Evolutionary conservation across 495 filamentous ascomycete genomes (phyloP), one percentile per base, ranked within the genome.

Genomic region (Parathielavia appendiculata): DNA sequence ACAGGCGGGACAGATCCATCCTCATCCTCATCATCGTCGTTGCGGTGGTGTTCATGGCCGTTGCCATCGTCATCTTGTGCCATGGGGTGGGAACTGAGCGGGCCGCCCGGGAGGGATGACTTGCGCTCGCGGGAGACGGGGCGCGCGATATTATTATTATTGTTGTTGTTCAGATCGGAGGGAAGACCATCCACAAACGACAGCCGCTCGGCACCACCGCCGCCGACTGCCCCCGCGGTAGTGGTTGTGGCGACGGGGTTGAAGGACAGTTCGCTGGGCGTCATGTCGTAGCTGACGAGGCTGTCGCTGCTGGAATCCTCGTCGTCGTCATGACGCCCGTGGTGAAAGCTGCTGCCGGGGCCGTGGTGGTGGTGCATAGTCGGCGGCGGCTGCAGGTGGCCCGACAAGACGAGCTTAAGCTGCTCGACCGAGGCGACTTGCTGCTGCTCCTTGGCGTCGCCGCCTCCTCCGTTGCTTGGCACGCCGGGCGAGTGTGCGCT

Each of bases 371-470:
- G 49, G 44, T 71, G 61, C 40, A 51, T 54, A 23, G 63, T 61
- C 16, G 60, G 54, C 26, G 65, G 63, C 39, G 71, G 63, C 36
- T 67, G 58, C 69, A 72, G 60, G 49, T 72, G 76, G 54, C 75
- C 84, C 4, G 83, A 84, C 16, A 89, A 79, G 22, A 86, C 87
- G 49, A 83, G 82, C 69, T 91, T 92, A 58, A 96, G 77, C 63
- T 95, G 90, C 56, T 91, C 90, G n/a, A 95, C 85, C 38, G 87
- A 86, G n/a, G 91, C 83, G 12, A 90, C 85, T 19, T 61, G 69
- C 30, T 81, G 84, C 57, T 61, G 69, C 30, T 81, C 84, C 57
- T 83, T 71, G n/a, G 39, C 17, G 12, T 54, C 16, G 66, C 75
- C 83, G 32, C 84, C 85, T 65, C 75, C 83, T 30, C 84, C 85